Percentiles rank a stretch among this genome's conserved stretches.
Conservation (phyloP, 192 early-diverging fungal genomes). For the Backusella liffmaniae region DNA sequence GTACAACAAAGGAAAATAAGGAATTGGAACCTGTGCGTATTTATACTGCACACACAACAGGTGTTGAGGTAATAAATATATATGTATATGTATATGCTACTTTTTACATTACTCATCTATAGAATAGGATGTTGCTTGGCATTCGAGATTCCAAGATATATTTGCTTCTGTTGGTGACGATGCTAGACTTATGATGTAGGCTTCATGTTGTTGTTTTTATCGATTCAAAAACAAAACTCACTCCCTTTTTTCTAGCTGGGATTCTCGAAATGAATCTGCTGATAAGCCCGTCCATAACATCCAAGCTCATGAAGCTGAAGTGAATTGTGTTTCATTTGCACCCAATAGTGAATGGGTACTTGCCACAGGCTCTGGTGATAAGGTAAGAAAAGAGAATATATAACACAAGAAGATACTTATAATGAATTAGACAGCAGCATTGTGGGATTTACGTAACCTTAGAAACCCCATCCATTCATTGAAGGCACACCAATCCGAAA, state of each 20-base stretch:
- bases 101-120: background rate
- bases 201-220: background rate
- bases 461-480: conserved; percentile 82
- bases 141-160: conserved; percentile 72
- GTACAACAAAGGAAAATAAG: conserved; percentile 70
- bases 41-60: conserved; percentile 85
- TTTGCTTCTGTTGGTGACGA: conserved; percentile 98
- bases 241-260: conserved; percentile 66
- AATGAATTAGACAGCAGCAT: conserved; percentile 66
- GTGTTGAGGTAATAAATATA: conserved; percentile 70
- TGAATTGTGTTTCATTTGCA: conserved; percentile 95
- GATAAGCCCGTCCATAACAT: conserved; percentile 70
- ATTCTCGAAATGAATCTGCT: conserved; percentile 67
- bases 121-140: conserved; percentile 90
- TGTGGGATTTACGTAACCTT: conserved; percentile 97
- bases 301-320: conserved; percentile 86
- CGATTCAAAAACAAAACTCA: background rate
- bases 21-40: conserved; percentile 75
- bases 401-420: background rate
- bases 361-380: conserved; percentile 93
- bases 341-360: conserved; percentile 86
- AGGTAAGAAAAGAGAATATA: conserved; percentile 39
- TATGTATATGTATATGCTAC: too few species aligned
- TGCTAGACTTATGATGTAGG: conserved; percentile 83
- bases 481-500: conserved; percentile 90